Evolutionary conservation across 352 stramenopile species (phyloP).

Genomic region (Phytopythium litorale): DNA sequence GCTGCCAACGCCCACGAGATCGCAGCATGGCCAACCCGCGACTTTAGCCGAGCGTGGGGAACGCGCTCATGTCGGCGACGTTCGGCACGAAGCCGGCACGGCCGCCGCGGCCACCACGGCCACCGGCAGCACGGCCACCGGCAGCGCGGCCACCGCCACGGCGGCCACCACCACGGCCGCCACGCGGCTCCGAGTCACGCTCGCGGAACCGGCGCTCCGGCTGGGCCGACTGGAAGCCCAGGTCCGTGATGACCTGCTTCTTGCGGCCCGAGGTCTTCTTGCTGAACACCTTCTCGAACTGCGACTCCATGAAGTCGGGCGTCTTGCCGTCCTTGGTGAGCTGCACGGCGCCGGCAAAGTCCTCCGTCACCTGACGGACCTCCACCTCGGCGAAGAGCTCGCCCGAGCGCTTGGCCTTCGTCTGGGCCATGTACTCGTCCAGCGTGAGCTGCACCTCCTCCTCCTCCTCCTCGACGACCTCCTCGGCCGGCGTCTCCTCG

Average conservation of each 20-base stretch:
- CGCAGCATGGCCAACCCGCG: constrained; percentile 50
- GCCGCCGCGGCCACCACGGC: constrained; percentile 11
- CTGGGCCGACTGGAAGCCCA: constrained; percentile 76
- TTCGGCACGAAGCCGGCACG: constrained; percentile 40
- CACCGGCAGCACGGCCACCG: constrained; percentile 16
- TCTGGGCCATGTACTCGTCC: constrained; percentile 83
- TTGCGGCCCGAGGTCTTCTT: constrained; percentile 95
- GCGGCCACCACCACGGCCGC: constrained; percentile 38
- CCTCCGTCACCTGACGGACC: constrained; percentile 85
- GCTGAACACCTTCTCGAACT: constrained; percentile 94
- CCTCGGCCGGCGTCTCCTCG: constrained; percentile 50
- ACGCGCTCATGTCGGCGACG: constrained; percentile 81
- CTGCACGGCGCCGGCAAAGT: constrained; percentile 76
- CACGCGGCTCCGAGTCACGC: constrained; percentile 33
- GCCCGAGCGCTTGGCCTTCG: constrained; percentile 62
- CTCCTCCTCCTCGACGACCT: constrained; percentile 59
- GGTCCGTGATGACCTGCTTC: constrained; percentile 88
- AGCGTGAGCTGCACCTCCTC: constrained; percentile 83
- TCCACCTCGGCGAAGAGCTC: constrained; percentile 82
- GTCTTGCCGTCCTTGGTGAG: constrained; percentile 88
- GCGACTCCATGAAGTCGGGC: constrained; percentile 82
- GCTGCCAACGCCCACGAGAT: constrained; percentile 31
- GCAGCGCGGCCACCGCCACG: constrained; percentile 51
- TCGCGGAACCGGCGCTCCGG: constrained; percentile 70
- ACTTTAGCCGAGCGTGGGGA: constrained; percentile 81